phyloP scores from a whole-genome alignment of 2,329 filamentous ascomycete genomes.

The Claviceps citrina region DNA sequence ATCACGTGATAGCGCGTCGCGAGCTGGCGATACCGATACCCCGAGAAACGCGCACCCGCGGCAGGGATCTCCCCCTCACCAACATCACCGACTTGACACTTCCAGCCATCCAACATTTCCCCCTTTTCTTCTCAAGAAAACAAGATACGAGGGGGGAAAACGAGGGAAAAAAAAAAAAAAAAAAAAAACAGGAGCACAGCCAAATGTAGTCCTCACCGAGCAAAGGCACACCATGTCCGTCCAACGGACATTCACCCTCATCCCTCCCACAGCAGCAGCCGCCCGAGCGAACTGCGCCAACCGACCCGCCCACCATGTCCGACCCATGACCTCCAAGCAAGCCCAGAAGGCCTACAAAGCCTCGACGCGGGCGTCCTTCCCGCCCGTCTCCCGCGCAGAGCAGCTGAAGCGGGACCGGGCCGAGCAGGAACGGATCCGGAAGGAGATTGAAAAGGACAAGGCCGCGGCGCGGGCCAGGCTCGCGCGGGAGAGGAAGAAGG shows the following conservation, averaged over 20 bases:
- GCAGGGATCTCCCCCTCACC: too few relatives aligned
- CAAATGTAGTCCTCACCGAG: slow-evolving; percentile 5
- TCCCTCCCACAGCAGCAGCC: slow-evolving; percentile 19
- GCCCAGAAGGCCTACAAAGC: slow-evolving; percentile 24
- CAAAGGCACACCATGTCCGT: slow-evolving; percentile 17
- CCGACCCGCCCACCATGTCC: background rate
- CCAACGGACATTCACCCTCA: slow-evolving; percentile 30
- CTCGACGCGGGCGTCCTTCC: slow-evolving; percentile 17
- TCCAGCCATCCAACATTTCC: too few relatives aligned
- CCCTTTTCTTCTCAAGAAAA: too few relatives aligned
- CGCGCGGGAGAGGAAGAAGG: slow-evolving; percentile 39
- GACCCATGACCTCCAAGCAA: slow-evolving; percentile 28
- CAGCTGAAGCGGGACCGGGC: slow-evolving; percentile 23
- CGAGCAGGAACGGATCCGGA: slow-evolving; percentile 40
- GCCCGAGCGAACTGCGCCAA: background rate
- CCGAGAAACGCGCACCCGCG: too few relatives aligned
- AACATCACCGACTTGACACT: too few relatives aligned
- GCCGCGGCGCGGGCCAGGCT: slow-evolving; percentile 31
- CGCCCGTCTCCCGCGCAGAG: slow-evolving; percentile 26
- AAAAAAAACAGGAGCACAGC: background rate
- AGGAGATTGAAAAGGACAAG: slow-evolving; percentile 35
- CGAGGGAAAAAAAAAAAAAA: background rate
- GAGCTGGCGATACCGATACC: too few relatives aligned
- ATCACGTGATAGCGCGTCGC: too few relatives aligned
- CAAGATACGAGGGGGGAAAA: background rate